Evolutionary conservation across 192 early-diverging fungal species (phyloP), one percentile per base, ranked within the genome.

Genomic region (Irineochytrium annulatum): DNA sequence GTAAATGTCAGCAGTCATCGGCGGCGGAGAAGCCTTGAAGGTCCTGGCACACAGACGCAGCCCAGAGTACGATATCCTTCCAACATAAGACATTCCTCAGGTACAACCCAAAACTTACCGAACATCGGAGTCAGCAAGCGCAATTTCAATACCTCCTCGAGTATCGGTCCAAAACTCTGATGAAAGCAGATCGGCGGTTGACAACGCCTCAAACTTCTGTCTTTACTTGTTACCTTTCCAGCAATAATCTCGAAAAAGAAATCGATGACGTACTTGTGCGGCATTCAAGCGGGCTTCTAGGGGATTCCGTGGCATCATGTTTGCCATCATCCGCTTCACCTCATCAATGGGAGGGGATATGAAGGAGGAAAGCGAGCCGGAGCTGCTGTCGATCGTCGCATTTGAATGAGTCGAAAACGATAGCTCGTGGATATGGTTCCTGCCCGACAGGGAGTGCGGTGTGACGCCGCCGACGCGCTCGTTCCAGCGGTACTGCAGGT

Each of bases 101-200:
- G 33, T 59, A 27, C 34, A 27, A 46, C 17, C 13, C 28, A 17
- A 20, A 43, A 29, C 49, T 24, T 34, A 77, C 76, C 69, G 43
- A 4, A 52, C 30, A 62, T 81, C 79, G 1, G 61, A 26, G 57
- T 81, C 79, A 17, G 49, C 17, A 27, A 81, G 28, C 5, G 69
- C 65, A 2, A 44, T 37, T 22, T 74, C 67, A 14, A 81, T 53
- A 3, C 57, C 63, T 0, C 17, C 20, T 52, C 68, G 69, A n/a
- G 79, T 59, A 5, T 74, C 72, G 6, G 35, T 41, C 79, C 79
- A 81, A 59, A 81, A 76, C 51, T 81, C 79, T 19, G 65, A 73
- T 8, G 72, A 72, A 11, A 75, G 43, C 13, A 81, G 60, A 63
- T 81, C 79, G 16, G 45, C 65, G 16, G 67, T 55, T 31, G 79